Evolutionary conservation across 352 stramenopile species (phyloP).

Genomic region (Phytophthora rubi): DNA sequence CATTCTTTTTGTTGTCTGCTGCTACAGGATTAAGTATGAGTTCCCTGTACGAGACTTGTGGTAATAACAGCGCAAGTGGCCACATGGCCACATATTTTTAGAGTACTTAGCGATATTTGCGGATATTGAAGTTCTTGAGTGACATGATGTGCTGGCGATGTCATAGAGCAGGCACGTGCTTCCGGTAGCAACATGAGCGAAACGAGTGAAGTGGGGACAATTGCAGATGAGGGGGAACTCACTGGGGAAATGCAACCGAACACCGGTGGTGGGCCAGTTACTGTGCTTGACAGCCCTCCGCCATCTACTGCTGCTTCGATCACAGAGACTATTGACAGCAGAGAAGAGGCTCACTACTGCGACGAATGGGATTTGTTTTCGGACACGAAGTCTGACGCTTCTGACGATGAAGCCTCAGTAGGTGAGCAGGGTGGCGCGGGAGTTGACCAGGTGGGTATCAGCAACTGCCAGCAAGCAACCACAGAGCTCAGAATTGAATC

Average conservation of each 20-base stretch:
- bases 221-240: slow-evolving; percentile 16
- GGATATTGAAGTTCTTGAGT: slow-evolving; percentile 9
- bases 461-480: not conserved
- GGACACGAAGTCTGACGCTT: slow-evolving; percentile 8
- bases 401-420: slow-evolving; percentile 12
- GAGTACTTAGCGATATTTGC: slow-evolving; percentile 23
- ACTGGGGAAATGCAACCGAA: not conserved
- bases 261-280: not conserved
- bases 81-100: slow-evolving; percentile 36
- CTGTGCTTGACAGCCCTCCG: slow-evolving; percentile 1
- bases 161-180: slow-evolving; percentile 11
- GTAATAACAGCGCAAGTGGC: slow-evolving; percentile 29
- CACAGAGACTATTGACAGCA: slow-evolving; percentile 50
- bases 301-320: slow-evolving; percentile 38
- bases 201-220: slow-evolving; percentile 8
- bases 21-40: slow-evolving; percentile 34
- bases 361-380: slow-evolving; percentile 52
- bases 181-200: slow-evolving; percentile 19
- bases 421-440: not conserved
- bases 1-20: slow-evolving; percentile 4
- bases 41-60: slow-evolving; percentile 4
- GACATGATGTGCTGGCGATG: not conserved
- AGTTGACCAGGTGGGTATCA: slow-evolving; percentile 1
- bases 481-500: slow-evolving; percentile 8
- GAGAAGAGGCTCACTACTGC: slow-evolving; percentile 42